Evolutionary conservation across 805 yeast genomes (phyloP), one percentile per base, ranked within the genome.

Genomic region (Candida anglica): DNA sequence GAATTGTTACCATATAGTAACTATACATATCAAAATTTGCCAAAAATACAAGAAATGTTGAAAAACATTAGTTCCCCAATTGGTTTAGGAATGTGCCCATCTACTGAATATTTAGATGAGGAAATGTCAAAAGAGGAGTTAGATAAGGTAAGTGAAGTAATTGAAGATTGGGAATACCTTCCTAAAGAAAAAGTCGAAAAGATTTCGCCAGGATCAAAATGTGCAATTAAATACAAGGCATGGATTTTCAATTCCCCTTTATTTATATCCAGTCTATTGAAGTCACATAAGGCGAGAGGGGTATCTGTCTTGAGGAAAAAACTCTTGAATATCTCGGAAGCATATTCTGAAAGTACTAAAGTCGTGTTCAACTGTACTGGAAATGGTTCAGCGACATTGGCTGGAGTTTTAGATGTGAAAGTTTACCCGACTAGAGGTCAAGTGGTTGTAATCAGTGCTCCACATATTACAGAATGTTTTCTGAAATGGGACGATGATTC

Each of bases 281-380:
- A 29, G n/a, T 44, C 42, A 19, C 29, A 51, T 28, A 30, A 24
- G 11, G 15, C 32, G 1, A 27, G 29, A 14, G 56, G 56, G 3
- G 50, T 53, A 6, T 9, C 13, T 4, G 23, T 36, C 29, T 11
- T 18, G 11, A 37, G 38, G 19, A 24, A 16, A 14, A 37, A 31
- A 14, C 32, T 44, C 28, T 19, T 20, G 9, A 46, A 48, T 28
- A 36, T 54, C 22, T 27, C 42, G 5, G 48, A 52, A 22, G 56
- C 56, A 1, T 43, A 40, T 24, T 6, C 19, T 9, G 16, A 9
- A 8, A 30, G 19, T 4, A 27, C 36, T 3, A 22, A 36, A 3
- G 36, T 38, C 6, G 51, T 53, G 6, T 53, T 55, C 42, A 53
- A 55, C 27, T 53, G 60, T 38, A 38, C 57, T 6, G 60, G 60